Evolutionary conservation across 257 asterid species (phyloP).

Genomic region (Vinca minor): DNA sequence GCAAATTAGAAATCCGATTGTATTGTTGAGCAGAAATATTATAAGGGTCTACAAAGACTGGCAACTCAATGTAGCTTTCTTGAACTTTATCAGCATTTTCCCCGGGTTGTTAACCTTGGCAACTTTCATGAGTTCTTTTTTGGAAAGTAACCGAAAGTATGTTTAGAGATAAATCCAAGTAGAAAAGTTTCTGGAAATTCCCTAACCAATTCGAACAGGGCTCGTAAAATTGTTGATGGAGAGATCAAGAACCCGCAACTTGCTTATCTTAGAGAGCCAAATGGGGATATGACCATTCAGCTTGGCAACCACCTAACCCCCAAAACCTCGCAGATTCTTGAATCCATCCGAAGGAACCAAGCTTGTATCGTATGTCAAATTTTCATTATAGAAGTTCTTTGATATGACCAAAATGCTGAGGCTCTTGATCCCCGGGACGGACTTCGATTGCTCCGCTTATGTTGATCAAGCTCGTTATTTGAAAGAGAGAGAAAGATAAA

Average conservation of each 20-base stretch:
- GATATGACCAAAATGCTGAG: constrained; percentile 56
- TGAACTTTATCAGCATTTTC: constrained; percentile 34
- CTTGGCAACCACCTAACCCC: constrained; percentile 69
- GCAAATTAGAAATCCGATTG: constrained; percentile 68
- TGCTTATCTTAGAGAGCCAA: constrained; percentile 48
- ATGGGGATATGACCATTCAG: constrained; percentile 54
- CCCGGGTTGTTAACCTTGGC: constrained; percentile 41
- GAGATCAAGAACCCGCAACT: constrained; percentile 64
- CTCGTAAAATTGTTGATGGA: constrained; percentile 57
- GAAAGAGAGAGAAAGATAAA: constrained; percentile 70
- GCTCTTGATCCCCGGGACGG: constrained; percentile 52
- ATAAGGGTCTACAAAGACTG: constrained; percentile 69
- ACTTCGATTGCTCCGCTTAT: constrained; percentile 49
- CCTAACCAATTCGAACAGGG: constrained; percentile 61
- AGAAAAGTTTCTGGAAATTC: constrained; percentile 55
- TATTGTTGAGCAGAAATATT: constrained; percentile 63
- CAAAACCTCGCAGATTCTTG: constrained; percentile 48
- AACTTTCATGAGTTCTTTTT: constrained; percentile 39
- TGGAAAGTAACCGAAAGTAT: constrained; percentile 60
- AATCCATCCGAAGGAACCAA: constrained; percentile 36
- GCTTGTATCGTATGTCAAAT: constrained; percentile 35
- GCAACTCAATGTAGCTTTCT: constrained; percentile 61
- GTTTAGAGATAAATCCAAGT: constrained; percentile 69
- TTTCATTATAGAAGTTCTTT: constrained; percentile 56
- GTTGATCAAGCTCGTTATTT: constrained; percentile 60